These are phyloP conservation scores for Phytophthora tubulina DNA, from an alignment of 352 stramenopile species.

Conservation along the genomic window DNA sequence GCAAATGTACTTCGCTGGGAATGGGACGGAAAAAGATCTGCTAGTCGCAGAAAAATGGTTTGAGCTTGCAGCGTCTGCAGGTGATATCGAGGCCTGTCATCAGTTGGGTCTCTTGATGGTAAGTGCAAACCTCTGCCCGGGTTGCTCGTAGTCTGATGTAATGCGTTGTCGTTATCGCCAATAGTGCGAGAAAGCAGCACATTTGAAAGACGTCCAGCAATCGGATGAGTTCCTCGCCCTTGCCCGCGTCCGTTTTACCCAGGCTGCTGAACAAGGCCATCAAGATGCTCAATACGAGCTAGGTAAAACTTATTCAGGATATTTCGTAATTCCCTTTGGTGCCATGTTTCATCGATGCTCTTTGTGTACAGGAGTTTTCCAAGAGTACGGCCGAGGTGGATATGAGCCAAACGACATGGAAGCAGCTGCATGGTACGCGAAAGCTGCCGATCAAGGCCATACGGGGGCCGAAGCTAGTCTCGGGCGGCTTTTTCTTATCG, in stretches of 20 bases:
- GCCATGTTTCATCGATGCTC: background rate
- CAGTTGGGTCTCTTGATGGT: slow-evolving; percentile 70
- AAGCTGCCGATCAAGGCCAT: slow-evolving; percentile 63
- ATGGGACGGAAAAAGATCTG: slow-evolving; percentile 60
- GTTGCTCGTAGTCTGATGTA: background rate
- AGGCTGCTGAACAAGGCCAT: slow-evolving; percentile 66
- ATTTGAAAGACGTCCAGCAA: slow-evolving; percentile 44
- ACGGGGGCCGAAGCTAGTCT: slow-evolving; percentile 59
- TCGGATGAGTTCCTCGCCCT: slow-evolving; percentile 50
- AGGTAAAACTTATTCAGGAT: slow-evolving; percentile 24
- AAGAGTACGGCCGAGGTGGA: slow-evolving; percentile 45
- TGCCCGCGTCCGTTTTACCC: slow-evolving; percentile 52
- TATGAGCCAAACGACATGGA: slow-evolving; percentile 25
- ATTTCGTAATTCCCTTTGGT: background rate
- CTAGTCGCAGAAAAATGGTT: slow-evolving; percentile 68
- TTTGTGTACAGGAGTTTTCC: slow-evolving; percentile 38
- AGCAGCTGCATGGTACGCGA: slow-evolving; percentile 60
- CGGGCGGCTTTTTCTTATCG: slow-evolving; percentile 53
- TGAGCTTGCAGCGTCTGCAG: slow-evolving; percentile 43
- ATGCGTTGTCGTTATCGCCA: background rate
- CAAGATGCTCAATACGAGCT: slow-evolving; percentile 65
- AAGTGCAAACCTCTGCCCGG: background rate
- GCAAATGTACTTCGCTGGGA: slow-evolving; percentile 63
- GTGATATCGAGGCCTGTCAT: slow-evolving; percentile 58
- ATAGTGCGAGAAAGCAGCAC: slow-evolving; percentile 61